Evolutionary conservation across 352 stramenopile genomes (phyloP).

Genomic region (Phytophthora fragariae): DNA sequence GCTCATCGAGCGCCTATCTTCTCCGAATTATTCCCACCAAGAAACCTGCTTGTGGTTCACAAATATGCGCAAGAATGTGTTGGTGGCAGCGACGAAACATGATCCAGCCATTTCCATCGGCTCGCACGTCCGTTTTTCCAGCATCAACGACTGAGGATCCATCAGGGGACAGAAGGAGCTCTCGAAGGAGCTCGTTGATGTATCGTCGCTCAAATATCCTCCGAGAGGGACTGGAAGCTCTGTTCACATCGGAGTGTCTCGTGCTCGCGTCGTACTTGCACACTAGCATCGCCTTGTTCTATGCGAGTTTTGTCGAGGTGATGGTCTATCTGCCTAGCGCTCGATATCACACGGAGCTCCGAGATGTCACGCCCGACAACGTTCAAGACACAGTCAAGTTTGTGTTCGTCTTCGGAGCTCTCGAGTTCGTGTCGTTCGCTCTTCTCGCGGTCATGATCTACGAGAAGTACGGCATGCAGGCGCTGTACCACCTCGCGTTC

Average conservation of each 20-base stretch:
- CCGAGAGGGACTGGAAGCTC: conserved; percentile 21
- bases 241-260: conserved; percentile 43
- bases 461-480: conserved; percentile 18
- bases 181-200: conserved; percentile 1
- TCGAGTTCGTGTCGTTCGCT: conserved; percentile 36
- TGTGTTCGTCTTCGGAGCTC: conserved; percentile 30
- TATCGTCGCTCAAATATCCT: conserved; percentile 23
- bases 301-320: conserved; percentile 26
- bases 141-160: not conserved
- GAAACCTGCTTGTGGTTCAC: not conserved
- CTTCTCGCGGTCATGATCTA: conserved; percentile 22
- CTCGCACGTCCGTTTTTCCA: not conserved
- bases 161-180: not conserved
- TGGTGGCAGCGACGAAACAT: not conserved
- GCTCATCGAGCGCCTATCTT: not conserved
- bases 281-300: conserved; percentile 33
- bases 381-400: conserved; percentile 24
- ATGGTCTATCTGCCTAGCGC: conserved; percentile 38
- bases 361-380: conserved; percentile 10
- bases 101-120: not conserved
- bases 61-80: not conserved
- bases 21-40: not conserved
- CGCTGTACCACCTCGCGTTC: conserved; percentile 41
- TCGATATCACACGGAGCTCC: conserved; percentile 42
- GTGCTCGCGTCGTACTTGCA: conserved; percentile 43